Base-by-base conservation (phyloP, 2,329 filamentous ascomycete species). In the Iodosphaeria phyllophila region DNA sequence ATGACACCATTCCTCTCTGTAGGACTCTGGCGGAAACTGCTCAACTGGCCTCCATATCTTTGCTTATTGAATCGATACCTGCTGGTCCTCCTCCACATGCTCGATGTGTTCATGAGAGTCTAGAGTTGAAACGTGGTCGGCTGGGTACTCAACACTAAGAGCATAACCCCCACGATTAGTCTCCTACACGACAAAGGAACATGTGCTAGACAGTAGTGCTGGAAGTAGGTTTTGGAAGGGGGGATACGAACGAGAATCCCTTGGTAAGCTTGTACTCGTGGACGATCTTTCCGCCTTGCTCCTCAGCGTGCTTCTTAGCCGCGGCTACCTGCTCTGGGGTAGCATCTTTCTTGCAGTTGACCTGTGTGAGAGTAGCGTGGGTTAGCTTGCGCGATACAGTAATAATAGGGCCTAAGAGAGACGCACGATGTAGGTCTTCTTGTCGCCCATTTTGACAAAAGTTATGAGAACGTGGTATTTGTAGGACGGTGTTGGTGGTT, bases 211-310 rank as follows among this genome's bases (percentile, higher is more conserved):
- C n/a, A n/a, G 31, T 24, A 8, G 20, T 8, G 7, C 13, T 13
- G 10, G 28, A 20, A 13, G 18, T 10, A 8, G 3, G 24, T 35
- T 12, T 35, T 13, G 24, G 24, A 18, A 16, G 23, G 11, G 7
- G 18, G 8, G 6, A 23, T 15, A 60, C 78, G 38, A 70, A 93
- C 86, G 78, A 74, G 58, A 93, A 93, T 30, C 76, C 84, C 58
- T 86, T 91, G 64, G 92, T 83, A 40, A 92, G 54, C 32, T 56
- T 74, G 60, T 80, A 92, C 48, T 89, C 78, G 39, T 89, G 72
- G 28, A 41, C 68, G 54, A 95, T 89, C 50, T 68, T 70, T 46
- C 83, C 86, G 44, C 86, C 86, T 46, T 86, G 69, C 20, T 74
- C 64, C 31, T 48, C 54, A 38, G 73, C 77, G 30, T 73, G 56